A percentile compares a stretch with the other conserved stretches of the same genome.
Conservation (phyloP, 768 basidiomycete genomes). For the Podaxis sp. region DNA sequence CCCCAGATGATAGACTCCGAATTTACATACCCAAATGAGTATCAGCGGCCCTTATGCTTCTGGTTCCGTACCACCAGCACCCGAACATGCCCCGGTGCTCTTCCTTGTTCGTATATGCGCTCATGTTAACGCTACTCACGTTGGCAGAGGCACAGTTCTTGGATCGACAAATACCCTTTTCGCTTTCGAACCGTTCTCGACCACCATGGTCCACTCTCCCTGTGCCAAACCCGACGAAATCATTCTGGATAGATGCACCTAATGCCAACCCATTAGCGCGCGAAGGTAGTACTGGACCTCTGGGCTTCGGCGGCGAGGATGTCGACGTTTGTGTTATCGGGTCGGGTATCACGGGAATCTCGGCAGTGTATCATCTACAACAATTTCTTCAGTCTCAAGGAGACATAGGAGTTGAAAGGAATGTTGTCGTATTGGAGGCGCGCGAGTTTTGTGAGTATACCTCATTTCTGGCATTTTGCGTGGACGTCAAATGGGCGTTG, state of each 20-base stretch:
- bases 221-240: slow-evolving; percentile 60
- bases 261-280: slow-evolving; percentile 65
- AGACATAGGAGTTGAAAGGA: slow-evolving; percentile 27
- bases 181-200: not conserved
- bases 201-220: slow-evolving; percentile 37
- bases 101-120: too few relatives aligned
- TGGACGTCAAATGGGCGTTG: not conserved
- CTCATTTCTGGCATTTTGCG: not conserved
- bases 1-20: too few relatives aligned
- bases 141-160: not conserved
- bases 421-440: slow-evolving; percentile 75
- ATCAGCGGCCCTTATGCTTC: too few relatives aligned
- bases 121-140: not conserved
- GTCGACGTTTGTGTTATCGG: slow-evolving; percentile 81
- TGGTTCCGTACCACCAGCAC: too few relatives aligned
- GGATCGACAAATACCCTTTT: not conserved
- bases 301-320: slow-evolving; percentile 42
- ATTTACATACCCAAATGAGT: too few relatives aligned
- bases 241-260: slow-evolving; percentile 70
- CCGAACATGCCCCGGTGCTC: not conserved
- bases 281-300: slow-evolving; percentile 59
- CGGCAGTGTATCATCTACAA: slow-evolving; percentile 68
- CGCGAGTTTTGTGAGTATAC: slow-evolving; percentile 75
- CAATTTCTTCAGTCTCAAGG: slow-evolving; percentile 13
- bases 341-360: slow-evolving; percentile 76